Base-by-base conservation (phyloP, 2,329 filamentous ascomycete genomes). In the Aspergillus sp. region DNA sequence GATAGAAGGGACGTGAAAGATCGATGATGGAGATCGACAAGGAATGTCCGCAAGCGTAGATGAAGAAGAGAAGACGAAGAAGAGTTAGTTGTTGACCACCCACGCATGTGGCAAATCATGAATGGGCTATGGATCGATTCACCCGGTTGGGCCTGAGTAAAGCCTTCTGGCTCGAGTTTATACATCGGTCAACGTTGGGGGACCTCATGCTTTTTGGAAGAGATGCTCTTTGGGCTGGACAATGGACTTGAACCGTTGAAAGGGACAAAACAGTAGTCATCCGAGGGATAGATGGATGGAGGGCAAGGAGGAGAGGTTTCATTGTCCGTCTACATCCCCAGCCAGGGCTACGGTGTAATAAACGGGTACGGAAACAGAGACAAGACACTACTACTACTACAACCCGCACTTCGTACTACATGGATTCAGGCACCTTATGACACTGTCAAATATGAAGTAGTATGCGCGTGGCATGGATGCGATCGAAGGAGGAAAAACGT, bases 41-140 rank as follows among this genome's bases (percentile, higher is more conserved):
- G 41, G 58, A 60, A 60, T 56, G 52, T 52, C 58, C 58, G 47
- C 52, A 49, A 41, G 45, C 38, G 53, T 43, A 43, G 41, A 45
- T 45, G 41, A 45, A 39, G 23, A 25, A 45, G 25, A n/a, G 17
- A 21, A 28, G 43, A 25, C 23, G 23, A 38, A 38, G 50, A 30
- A 39, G 9, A 47, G 17, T 13, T 6, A 45, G 17, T n/a, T 12
- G 45, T 39, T 17, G 52, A 60, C 23, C 21, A 15, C 52, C 41
- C 19, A 30, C 13, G 21, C 38, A 59, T 52, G 60, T 62, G 60
- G 60, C 60, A 56, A 62, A 62, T 62, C 52, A 48, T 39, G 50
- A 58, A 53, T 58, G 59, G 59, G 43, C 43, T 57, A 39, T 25
- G 21, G 55, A 45, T 48, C 19, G 48, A 25, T 53, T 23, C 43